Percentiles rank a stretch among this genome's conserved stretches.
phyloP scores from a whole-genome alignment of 371 early-diverging fungal species.

The Haplosporangium sp. region DNA sequence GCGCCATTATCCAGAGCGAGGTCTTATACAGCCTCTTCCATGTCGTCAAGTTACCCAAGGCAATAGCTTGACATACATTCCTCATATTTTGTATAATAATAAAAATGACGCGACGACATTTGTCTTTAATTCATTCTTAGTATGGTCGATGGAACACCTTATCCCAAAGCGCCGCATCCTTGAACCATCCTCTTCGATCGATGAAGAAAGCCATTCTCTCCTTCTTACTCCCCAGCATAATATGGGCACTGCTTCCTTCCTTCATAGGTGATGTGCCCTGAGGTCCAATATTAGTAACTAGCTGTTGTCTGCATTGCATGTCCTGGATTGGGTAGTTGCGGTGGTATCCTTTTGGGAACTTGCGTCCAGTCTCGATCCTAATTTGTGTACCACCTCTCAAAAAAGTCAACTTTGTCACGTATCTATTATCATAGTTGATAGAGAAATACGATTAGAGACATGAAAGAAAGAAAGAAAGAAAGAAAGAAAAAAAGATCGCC shows the following conservation, averaged over 20 bases:
- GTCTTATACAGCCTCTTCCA: slow-evolving; percentile 4
- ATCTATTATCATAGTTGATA: slow-evolving; percentile 11
- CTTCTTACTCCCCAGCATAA: slow-evolving; percentile 51
- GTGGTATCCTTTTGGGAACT: slow-evolving; percentile 47
- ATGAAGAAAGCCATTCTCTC: slow-evolving; percentile 54
- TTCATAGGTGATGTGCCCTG: slow-evolving; percentile 43
- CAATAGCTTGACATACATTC: not conserved
- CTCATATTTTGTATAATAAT: too few species aligned
- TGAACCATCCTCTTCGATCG: slow-evolving; percentile 46
- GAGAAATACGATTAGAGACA: not conserved
- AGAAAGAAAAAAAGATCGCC: not conserved
- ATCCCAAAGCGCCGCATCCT: slow-evolving; percentile 44
- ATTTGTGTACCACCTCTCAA: slow-evolving; percentile 46
- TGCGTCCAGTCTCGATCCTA: slow-evolving; percentile 53
- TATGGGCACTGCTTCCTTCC: slow-evolving; percentile 43
- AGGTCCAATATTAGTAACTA: slow-evolving; percentile 43
- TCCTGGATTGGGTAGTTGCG: slow-evolving; percentile 50
- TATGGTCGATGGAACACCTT: slow-evolving; percentile 40
- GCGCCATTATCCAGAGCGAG: slow-evolving; percentile 13
- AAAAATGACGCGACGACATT: too few species aligned
- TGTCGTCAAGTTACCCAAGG: slow-evolving; percentile 5
- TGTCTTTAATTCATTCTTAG: not conserved
- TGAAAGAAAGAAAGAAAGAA: not conserved
- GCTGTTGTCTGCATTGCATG: slow-evolving; percentile 50
- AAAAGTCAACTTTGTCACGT: slow-evolving; percentile 47